phyloP scores from a whole-genome alignment of 805 yeast genomes.

The Ogataea thermomethanolica region DNA sequence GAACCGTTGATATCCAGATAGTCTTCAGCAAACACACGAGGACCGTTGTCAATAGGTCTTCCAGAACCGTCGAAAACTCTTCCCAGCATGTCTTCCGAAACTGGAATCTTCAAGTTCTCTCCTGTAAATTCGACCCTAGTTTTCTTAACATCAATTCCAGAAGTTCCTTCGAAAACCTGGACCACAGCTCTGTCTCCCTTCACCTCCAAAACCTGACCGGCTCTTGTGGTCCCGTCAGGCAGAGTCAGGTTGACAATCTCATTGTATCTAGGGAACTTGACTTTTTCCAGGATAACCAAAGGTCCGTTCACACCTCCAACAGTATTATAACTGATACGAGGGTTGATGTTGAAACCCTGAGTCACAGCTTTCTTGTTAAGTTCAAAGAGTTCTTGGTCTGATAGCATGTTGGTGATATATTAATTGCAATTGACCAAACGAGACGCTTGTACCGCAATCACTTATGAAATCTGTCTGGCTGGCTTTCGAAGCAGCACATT shows the following conservation, averaged over 20 bases:
- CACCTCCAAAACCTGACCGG: slow-evolving; percentile 98
- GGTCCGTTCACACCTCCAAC: slow-evolving; percentile 99
- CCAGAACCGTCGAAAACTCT: slow-evolving; percentile 99
- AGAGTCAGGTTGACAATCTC: slow-evolving; percentile 96
- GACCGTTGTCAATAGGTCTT: slow-evolving; percentile 97
- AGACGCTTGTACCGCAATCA: slow-evolving; percentile 9
- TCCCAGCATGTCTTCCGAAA: slow-evolving; percentile 95
- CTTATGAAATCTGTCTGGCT: slow-evolving; percentile 12
- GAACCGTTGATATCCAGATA: slow-evolving; percentile 98
- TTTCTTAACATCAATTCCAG: slow-evolving; percentile 97
- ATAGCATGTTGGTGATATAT: slow-evolving; percentile 26
- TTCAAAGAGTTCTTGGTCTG: slow-evolving; percentile 49
- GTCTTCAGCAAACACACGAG: slow-evolving; percentile 97
- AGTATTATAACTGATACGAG: slow-evolving; percentile 90
- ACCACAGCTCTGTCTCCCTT: slow-evolving; percentile 96
- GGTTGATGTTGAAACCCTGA: slow-evolving; percentile 86
- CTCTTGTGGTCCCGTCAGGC: slow-evolving; percentile 92
- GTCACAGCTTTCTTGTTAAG: slow-evolving; percentile 90
- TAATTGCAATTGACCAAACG: slow-evolving; percentile 9
- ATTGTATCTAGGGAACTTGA: slow-evolving; percentile 84
- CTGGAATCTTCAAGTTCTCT: slow-evolving; percentile 86
- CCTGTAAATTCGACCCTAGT: slow-evolving; percentile 98
- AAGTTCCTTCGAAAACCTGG: slow-evolving; percentile 98
- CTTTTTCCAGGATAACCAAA: slow-evolving; percentile 82
- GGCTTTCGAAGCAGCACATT: slow-evolving; percentile 15